A percentile compares a stretch with the other conserved stretches of the same genome.
These are phyloP conservation scores for Pyrus hybrid DNA, from an alignment of 331 rosid species.

Conservation along the genomic window DNA sequence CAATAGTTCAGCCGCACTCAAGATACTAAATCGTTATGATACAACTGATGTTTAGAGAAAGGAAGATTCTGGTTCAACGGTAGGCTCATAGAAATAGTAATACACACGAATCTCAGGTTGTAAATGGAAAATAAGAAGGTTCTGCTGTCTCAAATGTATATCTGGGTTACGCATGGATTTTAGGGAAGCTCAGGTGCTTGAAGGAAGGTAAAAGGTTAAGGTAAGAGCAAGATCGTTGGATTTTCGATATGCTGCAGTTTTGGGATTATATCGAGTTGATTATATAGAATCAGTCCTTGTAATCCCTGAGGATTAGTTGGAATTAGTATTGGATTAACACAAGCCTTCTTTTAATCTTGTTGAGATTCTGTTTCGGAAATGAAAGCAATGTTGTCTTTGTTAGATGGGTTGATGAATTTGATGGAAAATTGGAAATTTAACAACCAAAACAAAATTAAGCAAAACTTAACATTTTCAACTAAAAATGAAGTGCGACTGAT, in stretches of 20 bases:
- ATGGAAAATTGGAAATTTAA: not conserved
- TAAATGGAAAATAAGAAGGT: not conserved
- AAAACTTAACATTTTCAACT: not conserved
- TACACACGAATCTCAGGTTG: not conserved
- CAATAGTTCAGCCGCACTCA: slow-evolving; percentile 17
- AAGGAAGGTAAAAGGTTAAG: no score
- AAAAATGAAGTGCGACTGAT: not conserved
- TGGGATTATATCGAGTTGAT: not conserved
- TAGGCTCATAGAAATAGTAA: not conserved
- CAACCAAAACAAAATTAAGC: not conserved
- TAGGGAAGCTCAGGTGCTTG: no score
- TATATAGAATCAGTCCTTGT: not conserved
- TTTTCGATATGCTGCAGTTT: no score
- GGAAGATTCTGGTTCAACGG: not conserved
- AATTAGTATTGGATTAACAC: not conserved
- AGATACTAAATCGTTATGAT: not conserved
- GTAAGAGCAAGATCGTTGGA: no score
- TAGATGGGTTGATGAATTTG: not conserved
- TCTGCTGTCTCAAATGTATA: not conserved
- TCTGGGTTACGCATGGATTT: not conserved
- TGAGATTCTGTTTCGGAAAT: not conserved
- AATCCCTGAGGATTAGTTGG: no score
- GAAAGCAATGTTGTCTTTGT: not conserved
- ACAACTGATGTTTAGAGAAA: not conserved
- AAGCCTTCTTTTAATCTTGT: not conserved